Percentiles rank a stretch among this genome's conserved stretches.
Evolutionary conservation across 78 protist genomes (phyloP).

Genomic region (Diacronema lutheri): DNA sequence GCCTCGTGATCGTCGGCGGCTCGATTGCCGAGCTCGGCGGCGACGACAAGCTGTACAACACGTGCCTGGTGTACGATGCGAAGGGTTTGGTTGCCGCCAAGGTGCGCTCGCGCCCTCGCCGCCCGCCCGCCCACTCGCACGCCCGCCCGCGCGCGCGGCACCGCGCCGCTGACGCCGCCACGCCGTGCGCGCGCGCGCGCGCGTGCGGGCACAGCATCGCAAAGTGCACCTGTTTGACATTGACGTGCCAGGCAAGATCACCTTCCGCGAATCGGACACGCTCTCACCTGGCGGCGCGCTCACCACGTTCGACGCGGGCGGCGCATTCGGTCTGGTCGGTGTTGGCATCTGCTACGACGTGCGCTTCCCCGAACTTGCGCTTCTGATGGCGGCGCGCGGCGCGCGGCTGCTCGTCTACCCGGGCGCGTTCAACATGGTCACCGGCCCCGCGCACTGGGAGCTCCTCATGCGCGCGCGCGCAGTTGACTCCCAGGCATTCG

Average conservation of each 20-base stretch:
- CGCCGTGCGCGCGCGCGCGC: neutral
- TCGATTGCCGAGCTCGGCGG: slow-evolving; percentile 76
- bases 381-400: neutral
- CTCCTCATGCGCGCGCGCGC: slow-evolving; percentile 80
- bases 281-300: slow-evolving; percentile 69
- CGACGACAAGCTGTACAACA: slow-evolving; percentile 78
- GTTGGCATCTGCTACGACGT: slow-evolving; percentile 96
- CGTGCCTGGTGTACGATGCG: slow-evolving; percentile 59
- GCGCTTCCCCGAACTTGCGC: slow-evolving; percentile 86
- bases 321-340: slow-evolving; percentile 62
- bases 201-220: slow-evolving; percentile 47
- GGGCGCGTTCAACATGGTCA: slow-evolving; percentile 97
- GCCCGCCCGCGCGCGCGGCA: neutral
- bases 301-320: slow-evolving; percentile 58
- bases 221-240: slow-evolving; percentile 94
- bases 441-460: slow-evolving; percentile 98
- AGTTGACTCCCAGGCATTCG: slow-evolving; percentile 18
- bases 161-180: neutral
- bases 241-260: slow-evolving; percentile 82
- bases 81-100: slow-evolving; percentile 70
- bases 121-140: too few species aligned
- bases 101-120: too few species aligned
- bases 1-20: slow-evolving; percentile 79
- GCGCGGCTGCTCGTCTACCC: slow-evolving; percentile 75
- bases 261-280: slow-evolving; percentile 70